Evolutionary conservation across 176 grass and related monocot genomes (phyloP), one percentile per base, ranked within the genome.

Genomic region (Olyra latifolia): DNA sequence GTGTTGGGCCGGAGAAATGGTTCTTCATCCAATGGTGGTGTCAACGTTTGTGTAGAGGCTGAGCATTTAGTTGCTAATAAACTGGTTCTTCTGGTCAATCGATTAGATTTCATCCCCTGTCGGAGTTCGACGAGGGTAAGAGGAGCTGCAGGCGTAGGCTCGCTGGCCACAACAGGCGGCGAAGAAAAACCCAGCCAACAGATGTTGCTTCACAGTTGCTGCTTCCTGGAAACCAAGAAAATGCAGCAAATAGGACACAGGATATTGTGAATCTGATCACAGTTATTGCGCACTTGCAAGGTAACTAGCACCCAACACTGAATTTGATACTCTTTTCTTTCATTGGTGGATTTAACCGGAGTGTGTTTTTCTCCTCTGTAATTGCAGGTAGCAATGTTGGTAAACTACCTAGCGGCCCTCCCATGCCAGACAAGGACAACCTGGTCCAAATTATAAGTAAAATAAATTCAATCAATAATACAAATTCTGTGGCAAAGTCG

Each of bases 71-170:
- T 82, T 57, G 71, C 85, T 88, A 66, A 82, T 81, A 52, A 62
- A 24, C 52, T 79, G 77, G 22, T 90, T 73, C 41, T 84, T 87
- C 24, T 87, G 71, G 62, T 79, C 67, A 47, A 81, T 70, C 74
- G 55, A 87, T 45, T 72, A 98, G 96, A 88, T 98, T 98, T 83
- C 96, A 98, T 66, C 90, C 92, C 1, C 92, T 98, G 24, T 80
- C 92, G 42, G 91, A 96, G 91, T 96, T 99, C 76, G 97, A 99
- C 1, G 97, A 99, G 84, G 97, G 97, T 29, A 99, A 99, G 86
- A 85, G 97, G 62, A 99, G 97, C 85, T 99, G 97, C 68, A 88
- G 97, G 46, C 79, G 97, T 62, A 88, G 97, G 82, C 97, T 99
- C 5, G 97, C 93, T 0, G 97, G 97, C 0, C 97, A 99, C 66